phyloP scores from a whole-genome alignment of 2,329 filamentous ascomycete genomes.

The Fusarium sororula region DNA sequence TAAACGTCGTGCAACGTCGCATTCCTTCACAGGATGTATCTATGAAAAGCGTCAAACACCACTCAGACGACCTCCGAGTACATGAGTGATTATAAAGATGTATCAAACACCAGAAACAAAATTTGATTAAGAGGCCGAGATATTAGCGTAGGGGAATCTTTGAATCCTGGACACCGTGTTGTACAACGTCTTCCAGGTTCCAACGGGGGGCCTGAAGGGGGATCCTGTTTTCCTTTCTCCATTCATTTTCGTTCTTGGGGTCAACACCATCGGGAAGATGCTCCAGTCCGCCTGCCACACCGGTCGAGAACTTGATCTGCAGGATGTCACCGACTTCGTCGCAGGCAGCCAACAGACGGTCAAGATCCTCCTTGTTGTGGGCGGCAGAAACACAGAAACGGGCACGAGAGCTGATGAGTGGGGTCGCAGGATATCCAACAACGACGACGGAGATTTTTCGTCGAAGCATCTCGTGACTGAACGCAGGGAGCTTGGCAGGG shows the following conservation, averaged over 20 bases:
- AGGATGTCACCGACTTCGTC: slow-evolving; percentile 92
- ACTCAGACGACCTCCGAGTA: slow-evolving; percentile 27
- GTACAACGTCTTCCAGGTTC: slow-evolving; percentile 84
- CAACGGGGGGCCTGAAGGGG: slow-evolving; percentile 82
- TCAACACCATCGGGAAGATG: slow-evolving; percentile 77
- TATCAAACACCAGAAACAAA: slow-evolving; percentile 40
- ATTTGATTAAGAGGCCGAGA: slow-evolving; percentile 23
- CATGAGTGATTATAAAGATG: slow-evolving; percentile 24
- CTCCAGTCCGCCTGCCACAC: slow-evolving; percentile 86
- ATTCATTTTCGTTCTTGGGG: slow-evolving; percentile 76
- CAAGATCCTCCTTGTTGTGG: slow-evolving; percentile 98
- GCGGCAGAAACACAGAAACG: slow-evolving; percentile 96
- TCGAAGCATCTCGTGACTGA: slow-evolving; percentile 98
- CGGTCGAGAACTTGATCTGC: slow-evolving; percentile 97
- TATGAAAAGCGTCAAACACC: slow-evolving; percentile 39
- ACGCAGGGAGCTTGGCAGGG: slow-evolving; percentile 98
- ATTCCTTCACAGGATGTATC: slow-evolving; percentile 34
- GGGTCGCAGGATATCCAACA: slow-evolving; percentile 95
- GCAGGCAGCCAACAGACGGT: slow-evolving; percentile 86
- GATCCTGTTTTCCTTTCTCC: slow-evolving; percentile 68
- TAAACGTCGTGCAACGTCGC: slow-evolving; percentile 36
- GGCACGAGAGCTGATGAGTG: slow-evolving; percentile 91
- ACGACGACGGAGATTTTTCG: slow-evolving; percentile 98
- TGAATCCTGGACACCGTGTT: slow-evolving; percentile 77
- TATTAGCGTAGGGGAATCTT: slow-evolving; percentile 74